Percentiles rank a stretch among this genome's conserved stretches.
Conservation (phyloP, 208 protist genomes). For the Trypanosoma scelopori region DNA sequence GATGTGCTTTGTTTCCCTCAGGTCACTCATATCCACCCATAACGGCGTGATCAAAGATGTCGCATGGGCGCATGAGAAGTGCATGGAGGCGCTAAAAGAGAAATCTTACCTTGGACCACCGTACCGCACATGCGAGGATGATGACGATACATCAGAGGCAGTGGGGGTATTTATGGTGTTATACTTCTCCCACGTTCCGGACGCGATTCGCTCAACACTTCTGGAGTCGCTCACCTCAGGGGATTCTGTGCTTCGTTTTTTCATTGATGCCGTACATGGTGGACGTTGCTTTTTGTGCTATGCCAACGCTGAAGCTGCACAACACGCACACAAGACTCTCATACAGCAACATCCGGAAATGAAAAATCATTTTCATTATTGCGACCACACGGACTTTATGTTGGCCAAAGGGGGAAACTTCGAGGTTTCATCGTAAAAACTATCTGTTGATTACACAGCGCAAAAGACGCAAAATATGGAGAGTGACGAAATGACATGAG, state of each 20-base stretch:
- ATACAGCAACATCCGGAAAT: conserved; percentile 29
- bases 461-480: too few species aligned
- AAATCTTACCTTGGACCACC: conserved; percentile 47
- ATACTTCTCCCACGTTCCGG: conserved; percentile 11
- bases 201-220: conserved; percentile 6
- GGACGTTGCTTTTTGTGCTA: conserved; percentile 66
- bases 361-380: conserved; percentile 51
- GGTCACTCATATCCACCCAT: not conserved
- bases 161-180: conserved; percentile 9
- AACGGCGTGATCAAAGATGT: conserved; percentile 33
- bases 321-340: conserved; percentile 36
- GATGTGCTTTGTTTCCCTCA: conserved; percentile 20
- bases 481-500: too few species aligned
- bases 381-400: conserved; percentile 17
- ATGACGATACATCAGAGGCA: not conserved
- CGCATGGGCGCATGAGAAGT: conserved; percentile 64
- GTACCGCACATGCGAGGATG: not conserved
- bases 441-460: too few species aligned
- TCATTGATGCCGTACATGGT: conserved; percentile 67
- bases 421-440: too few species aligned
- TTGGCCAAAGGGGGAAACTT: too few species aligned
- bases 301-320: conserved; percentile 36
- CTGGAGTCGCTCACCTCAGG: not conserved
- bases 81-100: conserved; percentile 27
- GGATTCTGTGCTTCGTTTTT: conserved; percentile 24